Conservation (phyloP, 2,329 filamentous ascomycete species). For the Colletotrichum lentis region DNA sequence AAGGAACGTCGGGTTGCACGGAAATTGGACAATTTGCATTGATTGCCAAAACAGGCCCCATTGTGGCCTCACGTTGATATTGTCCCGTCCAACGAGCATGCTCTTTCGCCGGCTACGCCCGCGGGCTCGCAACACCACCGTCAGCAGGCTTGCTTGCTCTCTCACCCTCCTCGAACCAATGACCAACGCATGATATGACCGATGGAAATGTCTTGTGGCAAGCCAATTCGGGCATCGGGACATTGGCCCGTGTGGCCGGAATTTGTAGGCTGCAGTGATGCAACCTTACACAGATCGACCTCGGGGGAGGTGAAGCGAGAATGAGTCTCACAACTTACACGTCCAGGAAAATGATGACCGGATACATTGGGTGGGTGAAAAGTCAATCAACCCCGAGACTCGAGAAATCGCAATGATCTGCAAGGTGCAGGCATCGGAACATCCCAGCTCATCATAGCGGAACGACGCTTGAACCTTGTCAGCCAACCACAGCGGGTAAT, state of each 20-base stretch:
- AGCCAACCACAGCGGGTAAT: conserved; percentile 11
- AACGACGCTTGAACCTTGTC: conserved; percentile 14
- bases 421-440: conserved; percentile 19
- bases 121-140: background rate
- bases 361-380: background rate
- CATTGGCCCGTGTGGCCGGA: background rate
- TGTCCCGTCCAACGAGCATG: background rate
- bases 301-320: background rate
- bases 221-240: background rate
- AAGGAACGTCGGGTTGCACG: background rate
- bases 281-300: background rate
- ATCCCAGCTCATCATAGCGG: conserved; percentile 28
- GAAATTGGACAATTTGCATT: background rate
- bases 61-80: background rate
- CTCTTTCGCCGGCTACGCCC: background rate
- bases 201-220: background rate
- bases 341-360: background rate
- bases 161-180: conserved; percentile 5
- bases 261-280: background rate
- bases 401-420: conserved; percentile 18
- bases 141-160: background rate
- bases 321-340: background rate
- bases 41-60: background rate
- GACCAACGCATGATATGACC: conserved; percentile 1
- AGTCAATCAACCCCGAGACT: conserved; percentile 3